Conservation (phyloP, 2,329 filamentous ascomycete species). For the Microdochium nivale region DNA sequence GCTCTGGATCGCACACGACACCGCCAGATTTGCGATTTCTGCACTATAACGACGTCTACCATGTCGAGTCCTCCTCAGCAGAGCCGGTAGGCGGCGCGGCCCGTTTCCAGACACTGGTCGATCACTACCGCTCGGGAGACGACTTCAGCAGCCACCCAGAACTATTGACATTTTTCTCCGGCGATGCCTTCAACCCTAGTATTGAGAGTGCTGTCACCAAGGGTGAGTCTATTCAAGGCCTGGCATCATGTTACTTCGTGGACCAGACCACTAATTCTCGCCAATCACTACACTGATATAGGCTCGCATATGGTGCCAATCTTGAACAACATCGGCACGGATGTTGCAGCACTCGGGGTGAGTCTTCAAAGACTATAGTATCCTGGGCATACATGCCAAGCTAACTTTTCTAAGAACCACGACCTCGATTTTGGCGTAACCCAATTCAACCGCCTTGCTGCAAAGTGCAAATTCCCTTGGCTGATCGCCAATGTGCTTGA, state of each 20-base stretch:
- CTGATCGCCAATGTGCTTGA: conserved; percentile 83
- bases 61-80: conserved; percentile 65
- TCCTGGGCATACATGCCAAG: neutral
- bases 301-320: conserved; percentile 81
- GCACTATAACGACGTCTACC: conserved; percentile 93
- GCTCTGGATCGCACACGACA: conserved; percentile 19
- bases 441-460: conserved; percentile 66
- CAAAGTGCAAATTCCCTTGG: conserved; percentile 80
- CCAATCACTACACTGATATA: conserved; percentile 15
- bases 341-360: conserved; percentile 76
- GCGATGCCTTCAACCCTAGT: conserved; percentile 87
- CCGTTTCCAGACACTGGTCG: conserved; percentile 70
- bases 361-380: conserved; percentile 20
- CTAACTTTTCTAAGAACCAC: conserved; percentile 54
- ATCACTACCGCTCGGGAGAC: conserved; percentile 60
- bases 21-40: conserved; percentile 69
- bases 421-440: conserved; percentile 86
- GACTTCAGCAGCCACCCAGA: conserved; percentile 55
- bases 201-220: conserved; percentile 86
- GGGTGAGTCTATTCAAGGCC: conserved; percentile 34
- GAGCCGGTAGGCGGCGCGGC: conserved; percentile 78
- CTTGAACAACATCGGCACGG: conserved; percentile 67
- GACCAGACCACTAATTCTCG: neutral
- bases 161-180: conserved; percentile 76
- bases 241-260: too few relatives aligned